Conservation (phyloP, 139 green algal genomes). For the Picochlorum sp. region DNA sequence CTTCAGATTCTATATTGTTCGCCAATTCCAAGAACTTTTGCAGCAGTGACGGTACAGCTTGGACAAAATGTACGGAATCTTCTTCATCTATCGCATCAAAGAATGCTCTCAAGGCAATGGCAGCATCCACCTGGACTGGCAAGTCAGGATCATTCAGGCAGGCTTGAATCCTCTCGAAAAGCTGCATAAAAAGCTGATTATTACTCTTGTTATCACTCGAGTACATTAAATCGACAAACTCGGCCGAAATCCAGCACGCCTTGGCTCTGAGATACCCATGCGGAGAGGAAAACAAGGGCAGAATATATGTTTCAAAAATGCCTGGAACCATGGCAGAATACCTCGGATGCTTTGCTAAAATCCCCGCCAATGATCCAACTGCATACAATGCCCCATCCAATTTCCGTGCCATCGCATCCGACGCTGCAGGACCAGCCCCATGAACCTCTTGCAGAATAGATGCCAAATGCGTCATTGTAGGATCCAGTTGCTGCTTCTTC, state of each 20-base stretch:
- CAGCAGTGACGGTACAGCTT: constrained; percentile 77
- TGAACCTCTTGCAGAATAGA: constrained; percentile 33
- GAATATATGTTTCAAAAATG: constrained; percentile 72
- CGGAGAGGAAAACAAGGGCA: constrained; percentile 58
- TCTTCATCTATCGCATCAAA: constrained; percentile 75
- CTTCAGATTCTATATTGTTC: constrained; percentile 75
- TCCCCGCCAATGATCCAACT: constrained; percentile 66
- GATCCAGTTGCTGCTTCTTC: constrained; percentile 46
- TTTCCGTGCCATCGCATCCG: constrained; percentile 37
- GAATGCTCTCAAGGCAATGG: constrained; percentile 70
- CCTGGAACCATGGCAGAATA: constrained; percentile 80
- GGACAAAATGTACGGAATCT: constrained; percentile 58
- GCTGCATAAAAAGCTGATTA: constrained; percentile 48
- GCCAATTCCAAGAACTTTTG: constrained; percentile 64
- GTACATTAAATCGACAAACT: constrained; percentile 77
- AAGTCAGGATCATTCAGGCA: constrained; percentile 74
- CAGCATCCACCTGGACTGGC: constrained; percentile 56
- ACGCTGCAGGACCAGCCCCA: constrained; percentile 10
- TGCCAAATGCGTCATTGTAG: constrained; percentile 52
- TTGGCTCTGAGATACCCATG: constrained; percentile 81
- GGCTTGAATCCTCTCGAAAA: constrained; percentile 54
- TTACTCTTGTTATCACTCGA: constrained; percentile 42
- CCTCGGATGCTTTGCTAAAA: constrained; percentile 67
- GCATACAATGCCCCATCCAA: constrained; percentile 88
- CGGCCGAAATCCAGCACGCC: constrained; percentile 76